Evolutionary conservation across 2,329 filamentous ascomycete genomes (phyloP), one percentile per base, ranked within the genome.

Genomic region (Ascochyta fabae): DNA sequence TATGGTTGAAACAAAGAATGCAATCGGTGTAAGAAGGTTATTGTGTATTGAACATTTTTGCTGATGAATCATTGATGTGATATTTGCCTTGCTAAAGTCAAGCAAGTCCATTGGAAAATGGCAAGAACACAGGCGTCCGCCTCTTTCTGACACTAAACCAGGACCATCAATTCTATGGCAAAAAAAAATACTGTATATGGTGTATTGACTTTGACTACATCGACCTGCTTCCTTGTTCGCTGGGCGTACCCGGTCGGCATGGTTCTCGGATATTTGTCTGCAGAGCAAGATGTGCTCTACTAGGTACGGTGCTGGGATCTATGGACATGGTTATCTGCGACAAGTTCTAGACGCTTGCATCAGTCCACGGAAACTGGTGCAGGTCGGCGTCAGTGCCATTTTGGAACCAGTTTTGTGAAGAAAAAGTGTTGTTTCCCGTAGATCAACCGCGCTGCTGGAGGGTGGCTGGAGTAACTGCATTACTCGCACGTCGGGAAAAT

Each of bases 201-300:
- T 9, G n/a, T 19, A 22, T 10, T 36, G 6, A 36, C 10, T 19
- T 10, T 36, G 34, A 16, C 15, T 16, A n/a, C 34, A 36, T 16
- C n/a, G 15, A 19, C 34, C 6, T 36, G 15, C 10, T 36, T 36
- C 34, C 15, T 36, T 19, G 15, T 36, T 22, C 34, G 34, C 10
- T 36, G 16, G 34, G 34, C 19, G 34, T 36, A 36, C 16, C 15
- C n/a, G n/a, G n/a, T 36, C n/a, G 34, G 34, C 34, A 36, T n/a
- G 6, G 34, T 36, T 5, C 19, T 36, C 34, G 19, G 16, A 22
- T n/a, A 15, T 7, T 6, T 36, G n/a, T 19, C 16, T 19, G 16
- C 34, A 36, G n/a, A 44, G 3, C 63, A 67, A 23, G 65, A 66
- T 19, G 16, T 61, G 4, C 16, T 59, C 1, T 62, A 59, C 59